Conservation (phyloP, 1,139 yeast species). For the Pichia sp. region DNA sequence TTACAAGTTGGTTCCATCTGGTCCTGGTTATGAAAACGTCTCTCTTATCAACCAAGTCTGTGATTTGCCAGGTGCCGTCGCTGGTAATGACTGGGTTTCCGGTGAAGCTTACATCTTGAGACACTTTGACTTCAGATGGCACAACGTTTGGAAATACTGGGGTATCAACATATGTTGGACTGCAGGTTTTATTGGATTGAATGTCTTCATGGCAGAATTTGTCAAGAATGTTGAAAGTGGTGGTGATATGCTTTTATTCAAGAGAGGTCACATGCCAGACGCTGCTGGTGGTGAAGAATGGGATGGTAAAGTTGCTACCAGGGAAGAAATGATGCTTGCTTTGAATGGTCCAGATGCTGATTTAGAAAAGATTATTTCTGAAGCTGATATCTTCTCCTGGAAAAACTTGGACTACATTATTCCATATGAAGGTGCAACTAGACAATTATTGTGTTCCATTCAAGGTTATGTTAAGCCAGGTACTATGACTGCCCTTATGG, state of each 20-base stretch:
- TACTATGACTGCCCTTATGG: slow-evolving; percentile 59
- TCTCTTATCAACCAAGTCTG: slow-evolving; percentile 43
- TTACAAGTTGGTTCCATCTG: slow-evolving; percentile 46
- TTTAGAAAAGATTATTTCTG: slow-evolving; percentile 35
- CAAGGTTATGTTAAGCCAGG: slow-evolving; percentile 59
- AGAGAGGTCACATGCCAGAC: slow-evolving; percentile 50
- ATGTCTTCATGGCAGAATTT: slow-evolving; percentile 47
- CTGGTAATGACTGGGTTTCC: slow-evolving; percentile 37
- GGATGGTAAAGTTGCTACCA: slow-evolving; percentile 40
- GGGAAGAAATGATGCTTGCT: slow-evolving; percentile 42
- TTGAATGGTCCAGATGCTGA: slow-evolving; percentile 40
- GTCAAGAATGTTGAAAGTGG: slow-evolving; percentile 50
- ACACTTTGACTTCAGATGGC: slow-evolving; percentile 25
- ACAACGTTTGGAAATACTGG: slow-evolving; percentile 64
- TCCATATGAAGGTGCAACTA: slow-evolving; percentile 45
- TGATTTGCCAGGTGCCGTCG: slow-evolving; percentile 43
- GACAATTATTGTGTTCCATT: slow-evolving; percentile 35
- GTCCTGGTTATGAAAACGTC: slow-evolving; percentile 42
- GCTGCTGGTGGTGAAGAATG: slow-evolving; percentile 35
- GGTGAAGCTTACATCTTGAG: slow-evolving; percentile 36
- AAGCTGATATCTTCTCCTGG: slow-evolving; percentile 49
- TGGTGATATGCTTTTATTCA: slow-evolving; percentile 55
- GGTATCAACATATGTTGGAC: slow-evolving; percentile 58
- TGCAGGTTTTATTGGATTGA: slow-evolving; percentile 43
- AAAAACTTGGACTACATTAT: slow-evolving; percentile 48